Conservation (phyloP, 768 basidiomycete species). For the Trametes villosa region DNA sequence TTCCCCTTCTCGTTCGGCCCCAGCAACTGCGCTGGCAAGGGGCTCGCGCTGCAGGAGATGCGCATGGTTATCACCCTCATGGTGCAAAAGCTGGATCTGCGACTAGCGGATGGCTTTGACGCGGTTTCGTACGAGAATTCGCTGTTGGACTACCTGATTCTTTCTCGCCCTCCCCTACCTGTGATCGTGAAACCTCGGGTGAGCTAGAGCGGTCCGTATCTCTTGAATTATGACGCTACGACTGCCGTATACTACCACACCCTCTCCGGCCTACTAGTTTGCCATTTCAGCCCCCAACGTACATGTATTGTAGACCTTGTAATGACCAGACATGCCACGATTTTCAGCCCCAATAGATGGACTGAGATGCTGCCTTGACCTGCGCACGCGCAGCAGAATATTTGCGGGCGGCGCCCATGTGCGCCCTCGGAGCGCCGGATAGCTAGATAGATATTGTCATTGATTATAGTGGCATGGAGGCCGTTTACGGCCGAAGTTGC, state of each 20-base stretch:
- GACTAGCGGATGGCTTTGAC: constrained; percentile 18
- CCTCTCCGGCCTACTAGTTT: too few relatives aligned
- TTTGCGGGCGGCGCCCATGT: too few relatives aligned
- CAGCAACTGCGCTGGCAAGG: constrained; percentile 54
- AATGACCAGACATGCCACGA: too few relatives aligned
- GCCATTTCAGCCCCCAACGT: too few relatives aligned
- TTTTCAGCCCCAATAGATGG: too few relatives aligned
- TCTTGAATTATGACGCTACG: background rate
- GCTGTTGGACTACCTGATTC: constrained; percentile 17
- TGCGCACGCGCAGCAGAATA: too few relatives aligned
- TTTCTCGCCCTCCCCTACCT: constrained; percentile 16
- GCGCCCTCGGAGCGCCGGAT: too few relatives aligned
- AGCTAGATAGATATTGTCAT: too few relatives aligned
- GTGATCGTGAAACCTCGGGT: constrained; percentile 11
- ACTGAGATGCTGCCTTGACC: too few relatives aligned
- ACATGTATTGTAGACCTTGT: too few relatives aligned
- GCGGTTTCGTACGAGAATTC: constrained; percentile 9
- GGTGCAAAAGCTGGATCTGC: constrained; percentile 31
- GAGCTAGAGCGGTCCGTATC: background rate
- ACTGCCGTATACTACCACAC: background rate
- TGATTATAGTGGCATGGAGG: too few relatives aligned
- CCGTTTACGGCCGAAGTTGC: too few relatives aligned
- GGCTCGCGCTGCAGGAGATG: constrained; percentile 46
- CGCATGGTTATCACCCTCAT: constrained; percentile 36
- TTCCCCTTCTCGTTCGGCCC: constrained; percentile 54